Evolutionary conservation across 2,329 filamentous ascomycete genomes (phyloP).

Genomic region (Dryadomyces quercus-mongolicae): DNA sequence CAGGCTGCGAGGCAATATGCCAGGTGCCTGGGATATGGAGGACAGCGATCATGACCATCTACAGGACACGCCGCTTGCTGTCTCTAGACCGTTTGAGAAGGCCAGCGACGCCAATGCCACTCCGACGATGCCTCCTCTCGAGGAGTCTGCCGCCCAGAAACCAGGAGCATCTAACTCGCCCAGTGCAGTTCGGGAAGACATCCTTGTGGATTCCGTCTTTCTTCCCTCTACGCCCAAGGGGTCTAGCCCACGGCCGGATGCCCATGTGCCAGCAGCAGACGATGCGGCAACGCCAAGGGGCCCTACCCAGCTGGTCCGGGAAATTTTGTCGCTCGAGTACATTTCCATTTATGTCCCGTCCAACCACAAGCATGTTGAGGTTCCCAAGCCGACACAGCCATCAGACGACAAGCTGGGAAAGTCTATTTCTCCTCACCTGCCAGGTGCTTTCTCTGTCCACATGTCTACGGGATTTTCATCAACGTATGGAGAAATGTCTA

Average conservation of each 20-base stretch:
- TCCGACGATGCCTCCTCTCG: not conserved
- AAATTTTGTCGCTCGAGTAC: conserved; percentile 35
- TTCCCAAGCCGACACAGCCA: conserved; percentile 12
- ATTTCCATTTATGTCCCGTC: conserved; percentile 45
- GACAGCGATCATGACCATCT: conserved; percentile 6
- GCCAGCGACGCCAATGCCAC: not conserved
- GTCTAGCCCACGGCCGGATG: not conserved
- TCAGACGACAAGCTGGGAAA: conserved; percentile 16
- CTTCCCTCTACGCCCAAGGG: not conserved
- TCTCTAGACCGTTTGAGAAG: no score
- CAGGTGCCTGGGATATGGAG: conserved; percentile 38
- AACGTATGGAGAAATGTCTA: not conserved
- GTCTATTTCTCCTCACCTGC: conserved; percentile 38
- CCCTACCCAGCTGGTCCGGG: conserved; percentile 41
- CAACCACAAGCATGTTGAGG: conserved; percentile 30
- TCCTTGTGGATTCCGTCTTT: not conserved
- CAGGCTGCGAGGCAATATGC: conserved; percentile 27
- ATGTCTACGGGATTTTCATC: conserved; percentile 9
- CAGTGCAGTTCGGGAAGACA: not conserved
- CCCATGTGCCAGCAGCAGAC: conserved; percentile 16
- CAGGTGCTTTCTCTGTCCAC: conserved; percentile 48
- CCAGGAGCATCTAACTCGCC: not conserved
- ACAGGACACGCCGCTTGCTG: conserved; percentile 4
- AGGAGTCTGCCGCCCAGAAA: no score
- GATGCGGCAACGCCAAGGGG: conserved; percentile 38